Conservation (phyloP, 1,139 yeast genomes). For the Scheffersomyces titani region DNA sequence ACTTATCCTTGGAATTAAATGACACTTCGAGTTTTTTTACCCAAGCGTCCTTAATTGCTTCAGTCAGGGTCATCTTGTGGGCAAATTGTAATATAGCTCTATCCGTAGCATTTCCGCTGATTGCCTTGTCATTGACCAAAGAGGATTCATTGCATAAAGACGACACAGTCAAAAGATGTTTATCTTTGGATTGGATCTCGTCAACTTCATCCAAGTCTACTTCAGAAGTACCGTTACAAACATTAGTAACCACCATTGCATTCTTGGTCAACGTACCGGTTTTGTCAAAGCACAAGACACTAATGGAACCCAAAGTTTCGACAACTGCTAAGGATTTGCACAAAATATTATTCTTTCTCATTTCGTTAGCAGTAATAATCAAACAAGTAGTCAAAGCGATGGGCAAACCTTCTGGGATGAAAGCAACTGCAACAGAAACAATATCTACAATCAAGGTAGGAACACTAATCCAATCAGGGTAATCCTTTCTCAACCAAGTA, state of each 20-base stretch:
- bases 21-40: slow-evolving; percentile 32
- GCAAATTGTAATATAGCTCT: slow-evolving; percentile 44
- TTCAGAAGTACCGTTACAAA: slow-evolving; percentile 20
- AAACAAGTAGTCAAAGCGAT: slow-evolving; percentile 37
- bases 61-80: slow-evolving; percentile 18
- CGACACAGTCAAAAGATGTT: slow-evolving; percentile 26
- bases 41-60: slow-evolving; percentile 17
- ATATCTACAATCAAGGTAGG: slow-evolving; percentile 33
- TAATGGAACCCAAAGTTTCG: slow-evolving; percentile 37
- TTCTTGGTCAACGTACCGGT: slow-evolving; percentile 40
- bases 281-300: slow-evolving; percentile 37
- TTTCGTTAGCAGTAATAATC: slow-evolving; percentile 29
- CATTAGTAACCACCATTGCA: slow-evolving; percentile 31
- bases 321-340: slow-evolving; percentile 33
- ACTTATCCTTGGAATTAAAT: slow-evolving; percentile 51
- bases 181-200: slow-evolving; percentile 5
- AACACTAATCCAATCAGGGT: slow-evolving; percentile 36
- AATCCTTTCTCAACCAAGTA: slow-evolving; percentile 34
- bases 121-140: slow-evolving; percentile 23
- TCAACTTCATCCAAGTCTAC: slow-evolving; percentile 14
- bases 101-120: slow-evolving; percentile 53
- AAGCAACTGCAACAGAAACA: slow-evolving; percentile 35
- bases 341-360: slow-evolving; percentile 30
- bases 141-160: slow-evolving; percentile 45
- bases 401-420: slow-evolving; percentile 40